Conservation (phyloP, 2,329 filamentous ascomycete species). For the Paraconiothyrium sp. region DNA sequence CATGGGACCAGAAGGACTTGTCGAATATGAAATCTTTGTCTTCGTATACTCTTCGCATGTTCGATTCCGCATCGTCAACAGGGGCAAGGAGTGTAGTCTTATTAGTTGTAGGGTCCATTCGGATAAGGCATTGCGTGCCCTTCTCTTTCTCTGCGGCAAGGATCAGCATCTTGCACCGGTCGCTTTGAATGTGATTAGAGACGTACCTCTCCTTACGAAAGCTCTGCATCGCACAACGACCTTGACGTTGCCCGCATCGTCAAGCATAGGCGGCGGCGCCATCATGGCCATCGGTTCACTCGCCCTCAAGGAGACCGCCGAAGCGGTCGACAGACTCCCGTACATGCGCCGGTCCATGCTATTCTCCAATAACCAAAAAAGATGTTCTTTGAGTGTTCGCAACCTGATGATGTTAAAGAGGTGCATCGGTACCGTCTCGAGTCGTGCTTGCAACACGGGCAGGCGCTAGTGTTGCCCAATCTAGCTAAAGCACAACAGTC, state of each 20-base stretch:
- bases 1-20: constrained; percentile 97
- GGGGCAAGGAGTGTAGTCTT: constrained; percentile 82
- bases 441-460: constrained; percentile 22
- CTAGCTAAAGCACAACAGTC: constrained; percentile 40
- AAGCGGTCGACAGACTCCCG: constrained; percentile 47
- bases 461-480: constrained; percentile 31
- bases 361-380: constrained; percentile 36
- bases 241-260: constrained; percentile 60
- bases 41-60: constrained; percentile 78
- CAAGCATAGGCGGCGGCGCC: constrained; percentile 44
- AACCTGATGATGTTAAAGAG: constrained; percentile 40
- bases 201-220: constrained; percentile 57
- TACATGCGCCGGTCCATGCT: constrained; percentile 43
- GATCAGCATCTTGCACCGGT: constrained; percentile 30
- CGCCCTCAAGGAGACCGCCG: constrained; percentile 56
- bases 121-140: constrained; percentile 83
- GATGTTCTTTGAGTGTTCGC: constrained; percentile 34
- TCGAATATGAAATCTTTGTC: constrained; percentile 96
- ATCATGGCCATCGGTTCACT: constrained; percentile 45
- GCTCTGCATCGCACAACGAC: constrained; percentile 61
- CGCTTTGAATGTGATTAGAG: neutral
- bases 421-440: constrained; percentile 37
- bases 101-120: constrained; percentile 90
- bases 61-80: constrained; percentile 62
- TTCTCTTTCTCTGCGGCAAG: constrained; percentile 75